These are phyloP conservation scores for Pachyrhizus erosus DNA, from an alignment of 306 rosid genomes.

Conservation along the genomic window DNA sequence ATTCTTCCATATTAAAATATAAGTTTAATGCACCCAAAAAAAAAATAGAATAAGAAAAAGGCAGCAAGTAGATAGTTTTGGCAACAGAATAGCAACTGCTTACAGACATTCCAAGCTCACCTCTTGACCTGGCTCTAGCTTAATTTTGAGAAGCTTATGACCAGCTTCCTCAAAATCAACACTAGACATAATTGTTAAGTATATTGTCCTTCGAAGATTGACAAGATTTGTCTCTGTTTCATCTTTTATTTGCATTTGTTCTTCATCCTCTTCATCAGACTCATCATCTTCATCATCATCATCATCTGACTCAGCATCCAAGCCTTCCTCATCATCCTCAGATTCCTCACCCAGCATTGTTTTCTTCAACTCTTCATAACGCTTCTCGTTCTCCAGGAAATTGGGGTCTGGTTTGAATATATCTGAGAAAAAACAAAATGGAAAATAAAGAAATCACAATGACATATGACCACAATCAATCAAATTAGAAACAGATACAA, in stretches of 20 bases:
- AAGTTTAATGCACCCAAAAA: not conserved
- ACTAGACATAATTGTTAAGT: constrained; percentile 94
- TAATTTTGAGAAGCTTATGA: constrained; percentile 92
- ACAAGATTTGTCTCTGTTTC: constrained; percentile 95
- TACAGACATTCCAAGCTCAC: constrained; percentile 49
- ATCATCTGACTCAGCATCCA: constrained; percentile 72
- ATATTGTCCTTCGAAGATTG: constrained; percentile 89
- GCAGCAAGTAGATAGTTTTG: not conserved
- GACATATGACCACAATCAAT: constrained; percentile 13
- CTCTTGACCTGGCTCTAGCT: constrained; percentile 99
- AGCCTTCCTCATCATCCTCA: constrained; percentile 80
- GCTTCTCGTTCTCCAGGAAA: constrained; percentile 79
- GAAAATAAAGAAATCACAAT: constrained; percentile 23
- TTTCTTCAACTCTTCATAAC: constrained; percentile 85
- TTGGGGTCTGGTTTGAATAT: constrained; percentile 80
- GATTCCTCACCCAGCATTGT: constrained; percentile 88
- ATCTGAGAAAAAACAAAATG: constrained; percentile 54
- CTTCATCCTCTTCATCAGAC: constrained; percentile 72
- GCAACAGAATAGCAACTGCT: constrained; percentile 31
- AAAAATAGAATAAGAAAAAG: not conserved
- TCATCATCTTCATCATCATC: constrained; percentile 72
- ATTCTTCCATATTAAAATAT: constrained; percentile 3
- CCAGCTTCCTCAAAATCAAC: constrained; percentile 99
- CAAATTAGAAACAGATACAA: constrained; percentile 20
- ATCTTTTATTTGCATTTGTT: constrained; percentile 77